These are phyloP conservation scores for Allium fistulosum DNA, from an alignment of 106 monocot species.

Conservation along the genomic window DNA sequence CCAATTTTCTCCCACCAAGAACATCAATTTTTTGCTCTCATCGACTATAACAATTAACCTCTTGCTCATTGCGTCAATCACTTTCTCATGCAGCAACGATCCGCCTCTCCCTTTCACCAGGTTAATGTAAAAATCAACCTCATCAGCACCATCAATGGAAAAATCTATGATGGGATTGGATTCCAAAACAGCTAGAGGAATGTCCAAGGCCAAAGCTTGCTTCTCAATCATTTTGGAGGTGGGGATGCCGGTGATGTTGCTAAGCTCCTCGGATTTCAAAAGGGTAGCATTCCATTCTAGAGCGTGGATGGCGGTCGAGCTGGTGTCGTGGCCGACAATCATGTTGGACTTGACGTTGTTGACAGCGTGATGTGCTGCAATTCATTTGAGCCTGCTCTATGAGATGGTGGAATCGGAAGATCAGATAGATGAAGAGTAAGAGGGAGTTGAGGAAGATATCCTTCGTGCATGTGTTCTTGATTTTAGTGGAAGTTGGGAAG, in stretches of 20 bases:
- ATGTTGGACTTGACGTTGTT: conserved; percentile 64
- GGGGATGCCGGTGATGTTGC: conserved; percentile 66
- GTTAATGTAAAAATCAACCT: conserved; percentile 76
- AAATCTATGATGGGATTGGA: conserved; percentile 53
- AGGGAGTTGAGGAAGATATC: not conserved
- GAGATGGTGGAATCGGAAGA: not conserved
- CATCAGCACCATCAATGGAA: conserved; percentile 91
- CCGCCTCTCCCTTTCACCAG: conserved; percentile 91
- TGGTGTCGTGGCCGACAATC: conserved; percentile 81
- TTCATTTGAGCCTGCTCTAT: conserved; percentile 70
- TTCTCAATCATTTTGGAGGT: conserved; percentile 64
- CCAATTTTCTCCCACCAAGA: conserved; percentile 32
- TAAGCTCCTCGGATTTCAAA: conserved; percentile 40
- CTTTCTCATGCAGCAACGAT: conserved; percentile 80
- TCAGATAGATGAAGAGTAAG: not conserved
- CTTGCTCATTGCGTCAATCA: conserved; percentile 67
- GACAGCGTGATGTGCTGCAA: conserved; percentile 68
- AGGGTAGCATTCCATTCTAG: conserved; percentile 67
- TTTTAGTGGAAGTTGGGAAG: too few relatives aligned
- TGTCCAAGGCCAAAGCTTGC: conserved; percentile 44
- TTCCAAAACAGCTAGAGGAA: conserved; percentile 59
- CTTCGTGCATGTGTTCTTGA: too few relatives aligned
- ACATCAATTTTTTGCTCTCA: conserved; percentile 54
- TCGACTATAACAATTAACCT: conserved; percentile 87
- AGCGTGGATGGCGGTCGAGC: conserved; percentile 84